Evolutionary conservation across 768 basidiomycete species (phyloP), one percentile per base, ranked within the genome.

Genomic region (Trametes cingulata): DNA sequence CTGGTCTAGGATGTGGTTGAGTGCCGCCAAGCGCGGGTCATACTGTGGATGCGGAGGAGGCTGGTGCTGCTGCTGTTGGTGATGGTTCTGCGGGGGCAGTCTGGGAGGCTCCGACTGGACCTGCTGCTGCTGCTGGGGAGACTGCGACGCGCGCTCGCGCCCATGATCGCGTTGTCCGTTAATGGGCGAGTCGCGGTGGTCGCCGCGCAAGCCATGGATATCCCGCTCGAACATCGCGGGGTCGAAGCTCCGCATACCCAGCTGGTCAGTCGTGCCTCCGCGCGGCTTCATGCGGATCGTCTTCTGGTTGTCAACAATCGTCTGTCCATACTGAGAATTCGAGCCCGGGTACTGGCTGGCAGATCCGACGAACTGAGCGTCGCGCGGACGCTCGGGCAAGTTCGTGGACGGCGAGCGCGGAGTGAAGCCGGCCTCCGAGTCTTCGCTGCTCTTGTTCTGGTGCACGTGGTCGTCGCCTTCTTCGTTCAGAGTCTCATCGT

Each of bases 331-430:
- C 56, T 69, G 68, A 3, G 33, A 35, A 40, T 52, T 64, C 17
- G 63, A 42, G 6, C 49, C 52, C 27, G 69, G 62, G 40, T 69
- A 72, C 47, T 76, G 73, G 15, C 40, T 55, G 12, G 54, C 55
- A 9, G 61, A 41, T 15, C 52, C 52, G 14, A 60, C 43, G 49
- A 75, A 76, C 36, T 68, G 68, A 24, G 68, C 72, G 10, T 71
- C 52, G 10, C 69, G 67, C 27, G 75, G 72, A 36, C 74, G 69
- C 2, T 85, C 83, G 2, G 87, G 86, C 17, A 89, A 76, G n/a
- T 74, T 78, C 13, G 78, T 79, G 33, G 82, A 81, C 1, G 87
- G 86, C 2, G 88, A 90, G 22, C 87, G 82, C 6, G 88, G 88
- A 0, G 88, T 91, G 63, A 81, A 86, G 6, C 71, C 69, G 3